phyloP scores from a whole-genome alignment of 73 alveolate genomes.

The Uronychia binucleata region DNA sequence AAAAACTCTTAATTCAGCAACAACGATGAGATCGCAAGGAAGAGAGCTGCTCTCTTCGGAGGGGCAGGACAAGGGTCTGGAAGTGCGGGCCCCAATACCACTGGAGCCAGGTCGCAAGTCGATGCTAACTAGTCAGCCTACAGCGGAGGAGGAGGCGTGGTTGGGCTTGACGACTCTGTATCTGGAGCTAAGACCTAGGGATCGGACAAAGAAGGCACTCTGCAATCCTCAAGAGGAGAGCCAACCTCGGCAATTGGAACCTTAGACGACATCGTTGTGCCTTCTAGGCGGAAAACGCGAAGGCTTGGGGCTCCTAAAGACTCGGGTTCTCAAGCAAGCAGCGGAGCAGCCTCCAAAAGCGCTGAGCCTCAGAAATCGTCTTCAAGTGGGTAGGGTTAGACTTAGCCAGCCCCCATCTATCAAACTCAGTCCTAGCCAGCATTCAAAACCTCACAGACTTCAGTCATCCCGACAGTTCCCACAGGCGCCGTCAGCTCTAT shows the following conservation, averaged over 20 bases:
- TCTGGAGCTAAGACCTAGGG: not conserved
- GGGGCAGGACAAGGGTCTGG: not conserved
- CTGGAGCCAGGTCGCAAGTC: not conserved
- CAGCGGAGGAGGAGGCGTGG: too few species aligned
- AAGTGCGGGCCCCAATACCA: not conserved
- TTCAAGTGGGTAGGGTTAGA: too few species aligned
- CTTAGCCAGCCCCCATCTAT: not conserved
- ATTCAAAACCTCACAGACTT: not conserved
- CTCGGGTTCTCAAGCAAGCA: not conserved
- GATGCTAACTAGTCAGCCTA: not conserved
- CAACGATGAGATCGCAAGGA: not conserved
- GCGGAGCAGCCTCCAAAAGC: not conserved
- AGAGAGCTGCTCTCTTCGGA: not conserved
- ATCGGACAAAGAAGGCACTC: not conserved
- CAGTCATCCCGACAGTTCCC: not conserved
- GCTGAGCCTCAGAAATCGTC: not conserved
- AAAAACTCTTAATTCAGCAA: not conserved
- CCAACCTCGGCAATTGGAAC: not conserved
- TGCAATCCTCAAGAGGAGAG: not conserved
- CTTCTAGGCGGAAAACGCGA: not conserved
- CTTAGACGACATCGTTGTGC: not conserved
- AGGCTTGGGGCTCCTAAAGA: not conserved
- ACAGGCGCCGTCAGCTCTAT: too few species aligned
- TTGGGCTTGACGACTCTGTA: not conserved
- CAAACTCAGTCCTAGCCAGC: not conserved